Base-by-base conservation (phyloP, 164 flowering plant genomes). In the Aristolochia californica region DNA sequence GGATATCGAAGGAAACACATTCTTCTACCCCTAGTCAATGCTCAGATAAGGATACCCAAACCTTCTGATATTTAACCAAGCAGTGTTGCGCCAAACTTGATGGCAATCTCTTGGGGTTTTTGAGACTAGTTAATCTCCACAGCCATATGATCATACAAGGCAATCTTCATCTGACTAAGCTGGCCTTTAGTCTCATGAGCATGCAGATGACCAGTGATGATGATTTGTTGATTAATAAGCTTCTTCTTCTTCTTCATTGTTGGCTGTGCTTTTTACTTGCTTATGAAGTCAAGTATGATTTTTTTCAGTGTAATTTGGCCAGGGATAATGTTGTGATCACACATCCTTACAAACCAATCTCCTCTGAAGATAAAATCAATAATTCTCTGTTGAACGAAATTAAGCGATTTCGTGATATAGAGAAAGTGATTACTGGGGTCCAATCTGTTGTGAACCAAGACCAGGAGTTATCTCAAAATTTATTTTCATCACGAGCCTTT, bases 231-330 rank as follows among this genome's bases (percentile, higher is more conserved):
- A 34, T 8, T 7, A 34, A 34, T 34, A 2, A 12, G 0, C 11
- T 34, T 34, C n/a, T n/a, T n/a, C n/a, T n/a, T n/a, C n/a, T 34
- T 7, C 30, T 28, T 34, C 40, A 34, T 34, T 34, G 40, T 8
- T 34, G 40, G 1, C 40, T 34, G 7, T 34, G 40, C 40, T 34
- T 34, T 34, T 9, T n/a, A n/a, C n/a, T 12, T 70, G 63, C 94
- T 84, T 84, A 81, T 83, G 75, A 73, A 68, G 80, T 80, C 72
- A 73, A 74, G 80, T 81, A 77, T 84, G 86, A 84, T 85, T 71
- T 77, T 78, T 80, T 76, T 84, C 78, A 86, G 82, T 83, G 75
- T 74, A 50, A 12, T 80, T 74, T 81, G 74, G 76, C 77, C 89
- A 90, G 97, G 97, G 86, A 84, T 68, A 80, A 78, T 78, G 68